phyloP scores from a whole-genome alignment of 495 filamentous ascomycete genomes.

The Aspergillus incahuasiensis region DNA sequence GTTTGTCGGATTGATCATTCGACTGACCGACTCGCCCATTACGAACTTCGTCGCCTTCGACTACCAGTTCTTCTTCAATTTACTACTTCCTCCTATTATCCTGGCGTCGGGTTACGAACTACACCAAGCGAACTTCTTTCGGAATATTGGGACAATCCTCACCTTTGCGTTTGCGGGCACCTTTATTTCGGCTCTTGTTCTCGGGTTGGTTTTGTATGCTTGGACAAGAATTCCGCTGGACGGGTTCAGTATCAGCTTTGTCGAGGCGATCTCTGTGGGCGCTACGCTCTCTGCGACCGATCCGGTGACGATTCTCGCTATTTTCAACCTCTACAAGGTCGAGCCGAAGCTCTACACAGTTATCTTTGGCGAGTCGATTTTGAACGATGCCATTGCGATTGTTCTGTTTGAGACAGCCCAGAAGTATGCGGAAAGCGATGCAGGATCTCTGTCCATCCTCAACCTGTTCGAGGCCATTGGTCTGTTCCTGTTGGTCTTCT shows the following conservation, averaged over 20 bases:
- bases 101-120: slow-evolving; percentile 95
- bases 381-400: slow-evolving; percentile 97
- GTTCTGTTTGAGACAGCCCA: slow-evolving; percentile 98
- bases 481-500: slow-evolving; percentile 93
- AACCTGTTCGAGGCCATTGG: slow-evolving; percentile 87
- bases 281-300: slow-evolving; percentile 96
- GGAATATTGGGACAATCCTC: slow-evolving; percentile 94
- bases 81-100: slow-evolving; percentile 95
- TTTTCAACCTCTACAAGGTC: slow-evolving; percentile 98
- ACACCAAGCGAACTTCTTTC: slow-evolving; percentile 97
- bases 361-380: slow-evolving; percentile 96
- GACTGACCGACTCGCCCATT: slow-evolving; percentile 75
- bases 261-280: slow-evolving; percentile 92
- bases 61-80: slow-evolving; percentile 99
- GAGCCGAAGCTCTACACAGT: slow-evolving; percentile 97
- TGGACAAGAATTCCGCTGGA: slow-evolving; percentile 86
- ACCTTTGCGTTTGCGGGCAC: slow-evolving; percentile 99
- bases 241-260: slow-evolving; percentile 77
- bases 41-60: slow-evolving; percentile 89
- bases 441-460: slow-evolving; percentile 59
- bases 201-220: slow-evolving; percentile 79
- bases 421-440: slow-evolving; percentile 64
- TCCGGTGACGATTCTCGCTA: slow-evolving; percentile 93
- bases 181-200: slow-evolving; percentile 91
- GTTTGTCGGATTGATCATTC: slow-evolving; percentile 87